Percentiles rank a stretch among this genome's conserved stretches.
Conservation (phyloP, 108 stramenopile genomes). For the Cyclotella choctawhatcheeana region DNA sequence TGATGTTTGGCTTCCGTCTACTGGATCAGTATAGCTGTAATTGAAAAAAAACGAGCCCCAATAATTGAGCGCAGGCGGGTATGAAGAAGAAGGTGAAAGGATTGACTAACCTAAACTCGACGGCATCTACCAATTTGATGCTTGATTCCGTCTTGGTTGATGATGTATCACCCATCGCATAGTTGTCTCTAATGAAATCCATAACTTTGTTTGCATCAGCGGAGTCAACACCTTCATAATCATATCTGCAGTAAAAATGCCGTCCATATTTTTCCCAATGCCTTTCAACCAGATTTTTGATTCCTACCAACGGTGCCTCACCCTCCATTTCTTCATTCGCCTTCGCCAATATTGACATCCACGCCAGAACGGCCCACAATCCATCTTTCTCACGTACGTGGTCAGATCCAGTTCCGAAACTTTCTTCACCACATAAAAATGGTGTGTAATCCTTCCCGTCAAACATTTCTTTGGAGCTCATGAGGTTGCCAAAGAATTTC, state of each 20-base stretch:
- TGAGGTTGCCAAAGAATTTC: constrained; percentile 99
- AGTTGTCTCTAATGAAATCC: constrained; percentile 77
- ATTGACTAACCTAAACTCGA: constrained; percentile 73
- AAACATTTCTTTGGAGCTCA: constrained; percentile 95
- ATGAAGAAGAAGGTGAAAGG: no score
- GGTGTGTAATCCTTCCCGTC: constrained; percentile 90
- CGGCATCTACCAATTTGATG: constrained; percentile 66
- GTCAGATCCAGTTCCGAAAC: constrained; percentile 98
- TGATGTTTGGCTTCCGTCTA: constrained; percentile 87
- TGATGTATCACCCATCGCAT: constrained; percentile 60
- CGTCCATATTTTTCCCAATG: constrained; percentile 97
- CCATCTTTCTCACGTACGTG: constrained; percentile 99
- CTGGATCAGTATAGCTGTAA: constrained; percentile 93
- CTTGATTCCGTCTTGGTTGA: constrained; percentile 51
- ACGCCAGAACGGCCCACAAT: constrained; percentile 98
- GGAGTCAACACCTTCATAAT: constrained; percentile 97
- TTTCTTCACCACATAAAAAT: constrained; percentile 99
- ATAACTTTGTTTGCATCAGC: constrained; percentile 90
- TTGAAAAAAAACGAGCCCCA: not conserved
- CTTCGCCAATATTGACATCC: constrained; percentile 96
- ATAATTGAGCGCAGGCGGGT: not conserved
- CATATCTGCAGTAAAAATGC: constrained; percentile 98
- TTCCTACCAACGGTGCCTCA: constrained; percentile 72
- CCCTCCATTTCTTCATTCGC: constrained; percentile 77
- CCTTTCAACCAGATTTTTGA: constrained; percentile 88